Evolutionary conservation across 164 flowering plant species (phyloP), one percentile per base, ranked within the genome.

Genomic region (Nelumbo lutea): DNA sequence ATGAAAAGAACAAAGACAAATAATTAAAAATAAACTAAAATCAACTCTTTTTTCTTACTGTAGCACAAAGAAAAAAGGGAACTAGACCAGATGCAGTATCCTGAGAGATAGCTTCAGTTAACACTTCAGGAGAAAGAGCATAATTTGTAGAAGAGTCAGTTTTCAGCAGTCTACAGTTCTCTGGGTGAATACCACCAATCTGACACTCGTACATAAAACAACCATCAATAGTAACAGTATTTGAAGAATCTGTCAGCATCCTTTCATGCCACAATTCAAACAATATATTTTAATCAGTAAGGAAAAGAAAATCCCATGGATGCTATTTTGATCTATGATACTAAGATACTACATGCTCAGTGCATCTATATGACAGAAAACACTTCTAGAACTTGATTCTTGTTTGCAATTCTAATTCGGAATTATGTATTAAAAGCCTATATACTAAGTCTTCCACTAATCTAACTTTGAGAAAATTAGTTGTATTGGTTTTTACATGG

Each of bases 161-260:
- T 81, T 79, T 84, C 72, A 90, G 85, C 72, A 83, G 52, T 77
- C 86, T 83, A 68, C 75, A 84, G 65, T 89, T 90, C 78, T 87
- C 91, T 9, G 87, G 84, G 73, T 88, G 79, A 70, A 94, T 85
- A 64, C 97, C 98, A 57, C 76, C 93, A 61, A 94, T 86, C 98
- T 94, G 86, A 55, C 83, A 83, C 27, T 68, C 55, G 45, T 69
- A 67, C n/a, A 71, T 68, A 38, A 67, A 75, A 13, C 39, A 14
- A n/a, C 46, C 5, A 11, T 13, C n/a, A 75, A 53, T n/a, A 46
- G 38, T 61, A 58, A 59, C 59, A 44, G 15, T 45, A 55, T 50
- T 41, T 47, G 0, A 42, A 3, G 38, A 45, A 27, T 9, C 38
- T 5, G 7, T 42, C 43, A 5, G 27, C 44, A 1, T 45, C 9